Conservation (phyloP, 2,329 filamentous ascomycete species). For the Calonectria naviculata region DNA sequence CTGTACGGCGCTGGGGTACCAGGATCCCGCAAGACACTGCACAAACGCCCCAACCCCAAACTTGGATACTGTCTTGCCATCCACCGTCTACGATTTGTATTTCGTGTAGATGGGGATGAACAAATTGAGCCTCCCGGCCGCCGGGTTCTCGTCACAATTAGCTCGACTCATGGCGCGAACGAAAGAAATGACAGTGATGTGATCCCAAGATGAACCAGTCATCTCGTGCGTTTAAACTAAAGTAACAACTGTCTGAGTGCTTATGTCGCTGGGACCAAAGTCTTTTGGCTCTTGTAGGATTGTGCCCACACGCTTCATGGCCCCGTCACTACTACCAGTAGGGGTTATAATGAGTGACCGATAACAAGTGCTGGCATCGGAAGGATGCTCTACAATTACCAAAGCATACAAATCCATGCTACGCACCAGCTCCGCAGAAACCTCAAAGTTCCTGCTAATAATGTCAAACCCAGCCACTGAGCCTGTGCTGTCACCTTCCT, state of each 20-base stretch:
- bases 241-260: neutral
- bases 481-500: neutral
- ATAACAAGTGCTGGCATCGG: neutral
- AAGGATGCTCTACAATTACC: neutral
- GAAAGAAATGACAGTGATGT: neutral
- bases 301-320: neutral
- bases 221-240: neutral
- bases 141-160: neutral
- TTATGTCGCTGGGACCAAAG: neutral
- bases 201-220: too few species aligned
- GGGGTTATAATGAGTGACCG: slow-evolving; percentile 1
- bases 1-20: neutral
- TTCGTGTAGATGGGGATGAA: slow-evolving; percentile 3
- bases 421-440: neutral
- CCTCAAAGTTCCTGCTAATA: neutral
- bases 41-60: neutral
- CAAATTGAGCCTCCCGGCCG: slow-evolving; percentile 6
- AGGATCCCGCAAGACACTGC: neutral
- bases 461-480: neutral
- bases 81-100: neutral
- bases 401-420: slow-evolving; percentile 7
- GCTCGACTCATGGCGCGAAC: neutral
- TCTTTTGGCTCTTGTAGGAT: neutral
- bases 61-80: neutral
- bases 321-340: neutral